Conservation (phyloP, 768 basidiomycete genomes). For the Auriculariales sp. region DNA sequence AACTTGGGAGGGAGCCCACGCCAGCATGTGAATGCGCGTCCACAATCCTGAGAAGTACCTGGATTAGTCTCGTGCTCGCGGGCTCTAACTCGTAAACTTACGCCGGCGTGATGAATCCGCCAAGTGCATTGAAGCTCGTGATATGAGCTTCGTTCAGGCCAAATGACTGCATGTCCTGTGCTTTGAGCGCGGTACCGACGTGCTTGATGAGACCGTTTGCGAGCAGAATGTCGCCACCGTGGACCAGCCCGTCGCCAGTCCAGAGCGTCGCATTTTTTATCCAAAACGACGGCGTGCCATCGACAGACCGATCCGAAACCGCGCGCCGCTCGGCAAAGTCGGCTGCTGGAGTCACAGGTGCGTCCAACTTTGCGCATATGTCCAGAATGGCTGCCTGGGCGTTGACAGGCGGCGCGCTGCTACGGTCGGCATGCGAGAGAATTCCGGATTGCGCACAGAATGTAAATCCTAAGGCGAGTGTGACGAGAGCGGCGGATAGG, state of each 20-base stretch:
- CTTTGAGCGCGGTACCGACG: conserved; percentile 31
- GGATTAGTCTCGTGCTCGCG: not conserved
- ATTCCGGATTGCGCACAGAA: too few relatives aligned
- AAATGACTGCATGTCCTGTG: conserved; percentile 10
- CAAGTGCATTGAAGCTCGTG: conserved; percentile 44
- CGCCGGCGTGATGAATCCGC: conserved; percentile 74
- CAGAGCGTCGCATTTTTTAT: conserved; percentile 71
- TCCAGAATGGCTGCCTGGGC: not conserved
- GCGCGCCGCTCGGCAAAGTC: conserved; percentile 4
- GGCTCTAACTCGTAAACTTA: conserved; percentile 9
- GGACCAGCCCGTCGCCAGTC: conserved; percentile 68
- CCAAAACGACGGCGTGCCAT: conserved; percentile 42
- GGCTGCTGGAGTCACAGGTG: not conserved
- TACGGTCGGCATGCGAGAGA: too few relatives aligned
- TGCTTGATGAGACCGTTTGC: conserved; percentile 53
- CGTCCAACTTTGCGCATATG: not conserved
- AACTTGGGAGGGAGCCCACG: conserved; percentile 20
- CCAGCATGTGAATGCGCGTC: conserved; percentile 35
- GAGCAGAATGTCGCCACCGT: conserved; percentile 52
- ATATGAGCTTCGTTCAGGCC: conserved; percentile 21
- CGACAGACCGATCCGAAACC: conserved; percentile 52
- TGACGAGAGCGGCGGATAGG: not conserved
- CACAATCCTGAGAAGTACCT: conserved; percentile 18
- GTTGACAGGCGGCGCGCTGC: too few relatives aligned
- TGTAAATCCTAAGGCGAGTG: too few relatives aligned